Conservation (phyloP, 345 rosid genomes). For the Geranium brycei region DNA sequence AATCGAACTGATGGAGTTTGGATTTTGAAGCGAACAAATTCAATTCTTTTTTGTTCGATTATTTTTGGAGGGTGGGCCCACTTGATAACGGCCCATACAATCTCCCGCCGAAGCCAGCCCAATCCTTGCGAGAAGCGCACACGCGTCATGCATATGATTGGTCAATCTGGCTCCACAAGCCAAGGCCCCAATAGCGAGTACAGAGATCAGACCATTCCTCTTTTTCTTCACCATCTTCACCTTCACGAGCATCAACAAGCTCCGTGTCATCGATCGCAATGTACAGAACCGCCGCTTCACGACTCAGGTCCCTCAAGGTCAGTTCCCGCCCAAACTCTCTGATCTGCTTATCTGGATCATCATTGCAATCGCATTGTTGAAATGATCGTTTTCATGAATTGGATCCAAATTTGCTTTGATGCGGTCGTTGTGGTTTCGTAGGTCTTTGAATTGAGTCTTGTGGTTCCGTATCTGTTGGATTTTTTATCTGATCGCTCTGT, state of each 20-base stretch:
- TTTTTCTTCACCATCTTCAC: not conserved
- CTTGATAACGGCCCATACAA: no score
- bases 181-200: no score
- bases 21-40: no score
- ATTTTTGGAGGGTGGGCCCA: no score
- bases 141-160: no score
- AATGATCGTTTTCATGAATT: not conserved
- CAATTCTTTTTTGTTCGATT: no score
- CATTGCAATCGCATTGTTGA: no score
- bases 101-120: no score
- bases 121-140: no score
- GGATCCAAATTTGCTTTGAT: not conserved
- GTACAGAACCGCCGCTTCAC: slow-evolving; percentile 8
- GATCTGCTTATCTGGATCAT: not conserved
- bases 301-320: slow-evolving; percentile 9
- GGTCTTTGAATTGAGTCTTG: not conserved
- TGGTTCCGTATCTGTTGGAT: not conserved
- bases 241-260: not conserved
- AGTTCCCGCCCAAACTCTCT: not conserved
- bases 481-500: not conserved
- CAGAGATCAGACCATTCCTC: no score
- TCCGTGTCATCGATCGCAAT: not conserved
- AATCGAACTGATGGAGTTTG: no score
- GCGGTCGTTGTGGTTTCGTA: not conserved
- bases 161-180: no score